These are phyloP conservation scores for Cystobasidium ongulense DNA, from an alignment of 768 basidiomycete genomes.

Conservation along the genomic window DNA sequence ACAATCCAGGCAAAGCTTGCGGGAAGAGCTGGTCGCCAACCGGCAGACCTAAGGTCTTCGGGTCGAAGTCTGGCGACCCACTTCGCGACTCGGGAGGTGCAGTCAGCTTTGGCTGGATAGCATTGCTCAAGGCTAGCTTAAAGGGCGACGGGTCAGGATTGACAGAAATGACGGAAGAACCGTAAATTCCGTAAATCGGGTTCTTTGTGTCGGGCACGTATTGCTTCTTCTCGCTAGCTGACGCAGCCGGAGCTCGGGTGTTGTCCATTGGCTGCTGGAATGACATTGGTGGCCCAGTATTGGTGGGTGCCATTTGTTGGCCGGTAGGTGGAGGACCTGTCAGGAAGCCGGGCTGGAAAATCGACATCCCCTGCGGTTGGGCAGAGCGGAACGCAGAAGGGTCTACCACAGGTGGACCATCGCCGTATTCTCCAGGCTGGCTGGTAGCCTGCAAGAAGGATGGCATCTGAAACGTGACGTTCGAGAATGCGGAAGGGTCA, in stretches of 20 bases:
- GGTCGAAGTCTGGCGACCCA: slow-evolving; percentile 35
- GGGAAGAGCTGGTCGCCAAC: slow-evolving; percentile 32
- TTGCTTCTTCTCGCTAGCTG: slow-evolving; percentile 3
- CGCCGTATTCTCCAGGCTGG: slow-evolving; percentile 23
- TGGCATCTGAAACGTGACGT: slow-evolving; percentile 25
- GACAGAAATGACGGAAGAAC: slow-evolving; percentile 33
- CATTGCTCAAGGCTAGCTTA: not conserved
- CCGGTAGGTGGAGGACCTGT: not conserved
- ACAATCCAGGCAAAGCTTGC: slow-evolving; percentile 50
- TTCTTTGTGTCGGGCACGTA: slow-evolving; percentile 28
- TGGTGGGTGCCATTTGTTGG: not conserved
- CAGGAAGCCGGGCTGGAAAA: not conserved
- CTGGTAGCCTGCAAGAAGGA: slow-evolving; percentile 20
- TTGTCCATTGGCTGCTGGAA: not conserved
- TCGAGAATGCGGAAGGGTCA: slow-evolving; percentile 25
- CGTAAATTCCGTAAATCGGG: slow-evolving; percentile 40
- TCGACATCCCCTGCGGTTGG: not conserved
- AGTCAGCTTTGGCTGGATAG: not conserved
- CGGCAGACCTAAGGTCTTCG: slow-evolving; percentile 34
- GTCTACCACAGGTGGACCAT: slow-evolving; percentile 18
- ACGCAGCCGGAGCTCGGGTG: not conserved
- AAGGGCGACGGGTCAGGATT: slow-evolving; percentile 32
- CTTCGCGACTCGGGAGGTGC: not conserved
- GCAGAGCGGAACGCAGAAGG: slow-evolving; percentile 8
- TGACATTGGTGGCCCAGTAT: not conserved